phyloP scores from a whole-genome alignment of 1,139 yeast species.

The Geotrichum reessii region DNA sequence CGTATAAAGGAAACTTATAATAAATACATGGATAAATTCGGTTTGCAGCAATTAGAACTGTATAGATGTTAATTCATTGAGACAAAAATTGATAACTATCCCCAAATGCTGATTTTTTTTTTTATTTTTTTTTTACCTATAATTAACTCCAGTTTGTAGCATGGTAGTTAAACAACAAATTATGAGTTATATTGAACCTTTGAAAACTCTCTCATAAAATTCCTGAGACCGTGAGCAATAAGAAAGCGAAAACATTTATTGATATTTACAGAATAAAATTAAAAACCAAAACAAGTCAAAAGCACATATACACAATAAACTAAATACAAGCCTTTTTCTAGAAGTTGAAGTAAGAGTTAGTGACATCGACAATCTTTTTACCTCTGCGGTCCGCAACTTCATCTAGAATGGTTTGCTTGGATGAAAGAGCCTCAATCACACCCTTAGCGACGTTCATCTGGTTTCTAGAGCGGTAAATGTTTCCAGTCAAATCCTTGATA shows the following conservation, averaged over 20 bases:
- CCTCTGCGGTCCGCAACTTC: conserved; percentile 92
- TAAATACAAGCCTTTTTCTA: conserved; percentile 14
- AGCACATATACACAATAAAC: neutral
- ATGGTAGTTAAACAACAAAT: no score
- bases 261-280: conserved; percentile 3
- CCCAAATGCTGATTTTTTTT: no score
- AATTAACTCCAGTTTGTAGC: no score
- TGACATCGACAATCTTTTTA: conserved; percentile 87
- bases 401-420: conserved; percentile 71
- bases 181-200: no score
- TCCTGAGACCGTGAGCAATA: neutral
- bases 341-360: conserved; percentile 66
- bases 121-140: no score
- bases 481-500: conserved; percentile 86
- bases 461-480: conserved; percentile 86
- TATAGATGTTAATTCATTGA: no score
- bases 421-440: conserved; percentile 73
- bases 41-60: neutral
- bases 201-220: no score
- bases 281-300: neutral
- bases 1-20: no score
- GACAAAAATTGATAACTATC: no score
- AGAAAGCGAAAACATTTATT: neutral
- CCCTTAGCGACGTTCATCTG: conserved; percentile 93
- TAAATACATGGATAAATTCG: neutral